These are phyloP conservation scores for Gnaphalium uliginosum DNA, from an alignment of 129 eudicot genomes.

Conservation along the genomic window DNA sequence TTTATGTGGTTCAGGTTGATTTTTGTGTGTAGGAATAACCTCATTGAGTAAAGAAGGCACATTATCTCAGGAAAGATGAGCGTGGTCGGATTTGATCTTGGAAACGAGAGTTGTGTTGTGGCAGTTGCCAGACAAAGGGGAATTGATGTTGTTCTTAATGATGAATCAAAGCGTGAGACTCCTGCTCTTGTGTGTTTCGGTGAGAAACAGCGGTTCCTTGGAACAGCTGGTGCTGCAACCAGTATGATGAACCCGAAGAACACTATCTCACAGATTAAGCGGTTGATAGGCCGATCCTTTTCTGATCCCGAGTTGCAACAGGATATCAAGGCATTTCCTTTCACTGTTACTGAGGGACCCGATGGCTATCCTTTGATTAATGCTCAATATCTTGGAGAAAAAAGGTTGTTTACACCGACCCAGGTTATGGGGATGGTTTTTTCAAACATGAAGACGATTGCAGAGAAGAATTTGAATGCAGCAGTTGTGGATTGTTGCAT, in stretches of 20 bases:
- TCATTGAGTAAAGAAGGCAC: neutral
- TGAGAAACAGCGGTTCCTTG: slow-evolving; percentile 86
- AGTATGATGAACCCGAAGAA: slow-evolving; percentile 90
- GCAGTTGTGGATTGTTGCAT: slow-evolving; percentile 96
- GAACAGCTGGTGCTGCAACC: slow-evolving; percentile 94
- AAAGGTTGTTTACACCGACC: slow-evolving; percentile 76
- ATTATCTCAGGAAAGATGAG: slow-evolving; percentile 53
- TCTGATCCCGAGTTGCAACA: slow-evolving; percentile 91
- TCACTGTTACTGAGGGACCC: slow-evolving; percentile 74
- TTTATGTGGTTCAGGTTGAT: slow-evolving; percentile 18
- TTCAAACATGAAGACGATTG: slow-evolving; percentile 78
- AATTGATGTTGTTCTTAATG: slow-evolving; percentile 84
- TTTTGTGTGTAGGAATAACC: neutral
- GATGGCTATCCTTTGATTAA: slow-evolving; percentile 88
- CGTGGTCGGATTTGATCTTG: slow-evolving; percentile 92
- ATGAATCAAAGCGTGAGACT: slow-evolving; percentile 85
- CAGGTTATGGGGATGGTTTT: slow-evolving; percentile 88
- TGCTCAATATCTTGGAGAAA: slow-evolving; percentile 76
- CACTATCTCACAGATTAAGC: slow-evolving; percentile 78
- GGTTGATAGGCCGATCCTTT: slow-evolving; percentile 68
- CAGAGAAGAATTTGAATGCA: slow-evolving; percentile 78
- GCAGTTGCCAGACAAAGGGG: slow-evolving; percentile 97
- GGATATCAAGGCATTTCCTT: slow-evolving; percentile 78
- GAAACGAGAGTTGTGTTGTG: slow-evolving; percentile 90
- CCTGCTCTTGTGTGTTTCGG: slow-evolving; percentile 93